Conservation (phyloP, 345 rosid species). For the Lenwebbia sp. region DNA sequence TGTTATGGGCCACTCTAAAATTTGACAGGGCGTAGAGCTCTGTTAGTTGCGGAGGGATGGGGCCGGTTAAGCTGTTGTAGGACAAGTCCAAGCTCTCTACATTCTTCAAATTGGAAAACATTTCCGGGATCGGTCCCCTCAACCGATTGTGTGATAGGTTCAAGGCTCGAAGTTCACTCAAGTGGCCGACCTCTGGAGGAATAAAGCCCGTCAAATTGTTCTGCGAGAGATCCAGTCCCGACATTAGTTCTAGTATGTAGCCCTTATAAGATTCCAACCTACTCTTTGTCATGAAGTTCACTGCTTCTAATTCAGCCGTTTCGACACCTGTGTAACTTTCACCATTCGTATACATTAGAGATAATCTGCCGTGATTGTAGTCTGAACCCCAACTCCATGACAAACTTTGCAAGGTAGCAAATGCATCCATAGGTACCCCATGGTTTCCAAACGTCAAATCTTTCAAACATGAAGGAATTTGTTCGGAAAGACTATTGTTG, state of each 20-base stretch:
- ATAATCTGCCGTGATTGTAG: too few relatives aligned
- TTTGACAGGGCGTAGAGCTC: not conserved
- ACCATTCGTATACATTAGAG: too few relatives aligned
- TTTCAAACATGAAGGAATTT: not conserved
- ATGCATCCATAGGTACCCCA: too few relatives aligned
- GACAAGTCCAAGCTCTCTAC: not conserved
- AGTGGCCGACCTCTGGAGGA: not conserved
- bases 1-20: constrained; percentile 6
- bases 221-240: not conserved
- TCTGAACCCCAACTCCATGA: too few relatives aligned
- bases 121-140: not conserved
- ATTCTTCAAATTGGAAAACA: not conserved
- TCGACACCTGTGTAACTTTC: too few relatives aligned
- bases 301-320: not conserved
- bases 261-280: not conserved
- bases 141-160: not conserved
- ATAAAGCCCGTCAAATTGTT: not conserved
- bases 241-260: not conserved
- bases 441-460: not conserved
- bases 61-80: not conserved
- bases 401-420: too few relatives aligned
- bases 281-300: not conserved
- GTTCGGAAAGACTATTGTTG: not conserved
- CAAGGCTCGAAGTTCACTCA: not conserved
- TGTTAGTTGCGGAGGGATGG: not conserved